Conservation (phyloP, 495 filamentous ascomycete species). For the Aspergillus bertholletiae region DNA sequence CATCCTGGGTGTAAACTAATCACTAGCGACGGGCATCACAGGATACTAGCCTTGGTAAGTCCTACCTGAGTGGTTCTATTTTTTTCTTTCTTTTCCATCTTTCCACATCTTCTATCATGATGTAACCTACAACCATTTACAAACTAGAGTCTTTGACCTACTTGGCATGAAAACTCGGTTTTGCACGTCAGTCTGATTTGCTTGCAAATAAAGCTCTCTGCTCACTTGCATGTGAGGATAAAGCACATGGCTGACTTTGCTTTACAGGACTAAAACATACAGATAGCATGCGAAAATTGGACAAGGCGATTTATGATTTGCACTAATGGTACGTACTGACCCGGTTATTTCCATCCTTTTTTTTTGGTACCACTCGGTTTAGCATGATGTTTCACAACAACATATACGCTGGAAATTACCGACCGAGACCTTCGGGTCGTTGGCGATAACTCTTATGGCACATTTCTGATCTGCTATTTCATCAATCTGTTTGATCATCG, state of each 20-base stretch:
- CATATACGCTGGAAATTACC: constrained; percentile 99
- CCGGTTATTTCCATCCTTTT: neutral
- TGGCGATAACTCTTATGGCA: constrained; percentile 80
- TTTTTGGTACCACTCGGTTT: constrained; percentile 8
- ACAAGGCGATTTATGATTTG: neutral
- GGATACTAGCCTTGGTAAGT: constrained; percentile 11
- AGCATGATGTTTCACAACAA: constrained; percentile 75
- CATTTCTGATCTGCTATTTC: constrained; percentile 67
- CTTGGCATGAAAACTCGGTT: constrained; percentile 86
- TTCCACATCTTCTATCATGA: constrained; percentile 41
- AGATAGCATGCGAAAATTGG: neutral
- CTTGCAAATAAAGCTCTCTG: constrained; percentile 15
- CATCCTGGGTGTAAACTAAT: constrained; percentile 1
- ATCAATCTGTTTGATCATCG: neutral
- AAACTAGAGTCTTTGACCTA: constrained; percentile 99
- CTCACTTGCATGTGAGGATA: constrained; percentile 4
- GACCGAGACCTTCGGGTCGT: constrained; percentile 74
- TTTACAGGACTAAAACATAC: constrained; percentile 9
- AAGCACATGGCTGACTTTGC: neutral
- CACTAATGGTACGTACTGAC: constrained; percentile 28
- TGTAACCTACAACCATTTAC: constrained; percentile 77
- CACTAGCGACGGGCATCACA: constrained; percentile 3
- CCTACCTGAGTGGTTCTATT: neutral
- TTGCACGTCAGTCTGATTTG: constrained; percentile 99
- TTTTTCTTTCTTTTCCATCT: neutral